phyloP scores from a whole-genome alignment of 2,329 filamentous ascomycete genomes.

The Aureobasidium melanogenum region DNA sequence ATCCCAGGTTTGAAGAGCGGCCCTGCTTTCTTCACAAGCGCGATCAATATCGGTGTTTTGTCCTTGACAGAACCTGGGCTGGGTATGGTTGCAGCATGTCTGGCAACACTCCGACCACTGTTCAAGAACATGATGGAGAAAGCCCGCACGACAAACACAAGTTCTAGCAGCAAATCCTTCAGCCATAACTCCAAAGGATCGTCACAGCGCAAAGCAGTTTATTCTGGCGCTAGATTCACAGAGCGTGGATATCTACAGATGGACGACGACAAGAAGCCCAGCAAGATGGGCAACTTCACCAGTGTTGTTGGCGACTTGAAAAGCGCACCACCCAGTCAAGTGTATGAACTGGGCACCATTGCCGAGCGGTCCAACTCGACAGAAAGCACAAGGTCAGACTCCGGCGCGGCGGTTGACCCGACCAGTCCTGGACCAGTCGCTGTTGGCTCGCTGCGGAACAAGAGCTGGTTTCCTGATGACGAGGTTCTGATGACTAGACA shows the following conservation, averaged over 20 bases:
- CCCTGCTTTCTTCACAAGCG: constrained; percentile 19
- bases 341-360: neutral
- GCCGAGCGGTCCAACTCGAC: neutral
- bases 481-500: neutral
- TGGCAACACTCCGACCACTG: constrained; percentile 27
- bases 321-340: neutral
- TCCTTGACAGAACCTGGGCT: constrained; percentile 25
- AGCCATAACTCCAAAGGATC: neutral
- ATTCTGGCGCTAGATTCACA: neutral
- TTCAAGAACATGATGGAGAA: constrained; percentile 3
- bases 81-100: constrained; percentile 26
- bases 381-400: neutral
- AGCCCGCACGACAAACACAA: neutral
- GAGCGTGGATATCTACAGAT: neutral
- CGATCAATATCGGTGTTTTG: constrained; percentile 22
- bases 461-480: constrained; percentile 5
- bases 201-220: neutral
- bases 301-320: neutral
- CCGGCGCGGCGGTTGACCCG: neutral
- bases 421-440: neutral
- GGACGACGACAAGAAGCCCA: neutral
- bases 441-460: neutral
- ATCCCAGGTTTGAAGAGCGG: constrained; percentile 16
- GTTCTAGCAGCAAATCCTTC: neutral
- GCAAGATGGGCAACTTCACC: constrained; percentile 3